phyloP scores from a whole-genome alignment of 2,329 filamentous ascomycete genomes.

The Colletotrichum sp. region DNA sequence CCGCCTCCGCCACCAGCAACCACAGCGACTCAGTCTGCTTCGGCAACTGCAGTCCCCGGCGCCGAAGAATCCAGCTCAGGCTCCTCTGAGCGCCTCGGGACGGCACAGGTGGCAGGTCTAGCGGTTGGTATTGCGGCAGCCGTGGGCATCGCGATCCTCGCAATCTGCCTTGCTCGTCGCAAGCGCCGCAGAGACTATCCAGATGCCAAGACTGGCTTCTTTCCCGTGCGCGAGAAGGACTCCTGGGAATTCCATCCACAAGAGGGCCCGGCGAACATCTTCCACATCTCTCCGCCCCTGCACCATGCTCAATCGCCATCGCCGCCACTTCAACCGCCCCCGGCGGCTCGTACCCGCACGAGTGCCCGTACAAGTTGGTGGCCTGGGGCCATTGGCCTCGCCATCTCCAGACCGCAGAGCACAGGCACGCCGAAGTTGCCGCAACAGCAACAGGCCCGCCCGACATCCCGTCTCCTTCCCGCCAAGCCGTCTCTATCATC shows the following conservation, averaged over 20 bases:
- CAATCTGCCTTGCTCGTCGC: constrained; percentile 49
- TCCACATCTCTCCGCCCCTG: constrained; percentile 48
- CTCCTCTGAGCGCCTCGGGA: constrained; percentile 7
- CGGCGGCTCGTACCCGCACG: constrained; percentile 7
- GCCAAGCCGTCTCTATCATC: constrained; percentile 32
- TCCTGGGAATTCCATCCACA: constrained; percentile 32
- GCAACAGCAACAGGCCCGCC: constrained; percentile 28
- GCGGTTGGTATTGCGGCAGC: constrained; percentile 19
- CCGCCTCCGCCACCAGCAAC: constrained; percentile 3
- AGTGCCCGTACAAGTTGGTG: constrained; percentile 30
- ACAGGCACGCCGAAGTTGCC: constrained; percentile 6
- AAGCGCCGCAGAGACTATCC: constrained; percentile 44
- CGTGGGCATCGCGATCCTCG: constrained; percentile 45
- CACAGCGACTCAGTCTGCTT: background rate
- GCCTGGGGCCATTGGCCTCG: constrained; percentile 47
- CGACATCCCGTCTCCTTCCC: constrained; percentile 47
- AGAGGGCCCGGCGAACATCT: constrained; percentile 25
- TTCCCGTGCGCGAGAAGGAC: constrained; percentile 39
- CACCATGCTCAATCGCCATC: constrained; percentile 28
- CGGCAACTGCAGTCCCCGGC: constrained; percentile 1
- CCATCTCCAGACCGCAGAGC: constrained; percentile 41
- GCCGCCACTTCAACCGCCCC: constrained; percentile 10
- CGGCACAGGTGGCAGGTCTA: constrained; percentile 17
- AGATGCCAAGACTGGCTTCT: constrained; percentile 41
- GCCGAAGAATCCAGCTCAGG: constrained; percentile 8